Conservation (phyloP, 2,329 filamentous ascomycete genomes). For the Blastomyces silverae region DNA sequence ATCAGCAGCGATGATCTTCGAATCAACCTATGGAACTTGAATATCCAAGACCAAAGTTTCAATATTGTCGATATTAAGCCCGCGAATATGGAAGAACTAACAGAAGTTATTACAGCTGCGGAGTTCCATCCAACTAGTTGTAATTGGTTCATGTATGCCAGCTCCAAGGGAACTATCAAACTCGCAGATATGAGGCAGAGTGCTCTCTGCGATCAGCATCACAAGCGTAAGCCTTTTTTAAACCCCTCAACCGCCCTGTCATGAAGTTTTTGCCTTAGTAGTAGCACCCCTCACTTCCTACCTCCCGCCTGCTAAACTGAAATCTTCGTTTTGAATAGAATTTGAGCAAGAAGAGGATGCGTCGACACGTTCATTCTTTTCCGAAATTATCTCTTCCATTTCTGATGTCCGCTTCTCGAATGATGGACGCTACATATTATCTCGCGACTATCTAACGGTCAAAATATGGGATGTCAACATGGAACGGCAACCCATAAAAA, state of each 20-base stretch:
- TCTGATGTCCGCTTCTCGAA: slow-evolving; percentile 97
- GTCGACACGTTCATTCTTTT: slow-evolving; percentile 95
- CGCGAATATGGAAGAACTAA: slow-evolving; percentile 98
- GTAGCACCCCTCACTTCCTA: background rate
- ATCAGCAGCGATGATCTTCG: slow-evolving; percentile 97
- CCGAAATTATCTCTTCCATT: slow-evolving; percentile 98
- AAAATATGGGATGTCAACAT: slow-evolving; percentile 99
- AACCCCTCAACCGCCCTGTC: background rate
- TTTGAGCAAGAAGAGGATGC: slow-evolving; percentile 99
- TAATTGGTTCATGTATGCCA: slow-evolving; percentile 99
- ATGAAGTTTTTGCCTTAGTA: background rate
- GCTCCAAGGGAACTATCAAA: slow-evolving; percentile 98
- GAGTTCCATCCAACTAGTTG: slow-evolving; percentile 96
- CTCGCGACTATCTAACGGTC: slow-evolving; percentile 94
- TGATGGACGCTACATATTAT: slow-evolving; percentile 94
- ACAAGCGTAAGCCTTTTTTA: slow-evolving; percentile 64
- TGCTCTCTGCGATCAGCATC: slow-evolving; percentile 89
- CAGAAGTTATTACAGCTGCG: slow-evolving; percentile 95
- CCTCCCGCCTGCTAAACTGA: slow-evolving; percentile 13
- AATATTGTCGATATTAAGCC: slow-evolving; percentile 99
- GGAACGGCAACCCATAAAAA: slow-evolving; percentile 96
- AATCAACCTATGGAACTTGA: slow-evolving; percentile 98
- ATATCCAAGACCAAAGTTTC: slow-evolving; percentile 99
- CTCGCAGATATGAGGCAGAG: slow-evolving; percentile 97
- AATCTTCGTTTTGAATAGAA: slow-evolving; percentile 49